These are phyloP conservation scores for Penicillium sp. DNA, from an alignment of 2,329 filamentous ascomycete genomes.

Conservation along the genomic window DNA sequence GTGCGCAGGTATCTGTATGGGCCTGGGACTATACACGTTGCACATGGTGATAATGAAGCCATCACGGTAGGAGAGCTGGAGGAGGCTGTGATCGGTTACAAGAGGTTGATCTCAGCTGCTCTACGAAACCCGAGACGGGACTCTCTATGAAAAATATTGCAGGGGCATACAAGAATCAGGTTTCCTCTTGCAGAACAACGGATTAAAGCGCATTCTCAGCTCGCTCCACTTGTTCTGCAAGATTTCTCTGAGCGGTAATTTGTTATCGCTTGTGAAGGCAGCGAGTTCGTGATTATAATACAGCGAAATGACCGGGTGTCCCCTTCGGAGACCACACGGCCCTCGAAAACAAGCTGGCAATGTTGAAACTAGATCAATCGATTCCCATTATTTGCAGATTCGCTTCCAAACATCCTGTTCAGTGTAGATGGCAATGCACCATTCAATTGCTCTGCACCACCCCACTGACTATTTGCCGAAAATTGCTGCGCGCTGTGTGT, in stretches of 20 bases:
- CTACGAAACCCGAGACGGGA: constrained; percentile 1
- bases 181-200: neutral
- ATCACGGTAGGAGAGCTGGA: constrained; percentile 75
- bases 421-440: neutral
- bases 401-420: neutral
- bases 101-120: constrained; percentile 61
- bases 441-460: neutral
- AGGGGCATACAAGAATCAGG: neutral
- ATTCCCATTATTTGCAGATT: neutral
- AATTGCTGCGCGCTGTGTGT: neutral
- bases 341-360: no score
- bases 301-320: no score
- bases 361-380: neutral
- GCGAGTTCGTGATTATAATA: no score
- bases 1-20: constrained; percentile 37
- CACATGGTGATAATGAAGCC: constrained; percentile 82
- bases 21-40: constrained; percentile 75
- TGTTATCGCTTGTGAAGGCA: no score
- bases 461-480: neutral
- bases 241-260: no score
- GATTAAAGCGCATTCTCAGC: no score
- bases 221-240: no score
- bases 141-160: neutral
- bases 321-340: no score
- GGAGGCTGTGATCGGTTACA: constrained; percentile 76